Evolutionary conservation across 192 early-diverging fungal species (phyloP).

Genomic region (Geranomyces michiganensis): DNA sequence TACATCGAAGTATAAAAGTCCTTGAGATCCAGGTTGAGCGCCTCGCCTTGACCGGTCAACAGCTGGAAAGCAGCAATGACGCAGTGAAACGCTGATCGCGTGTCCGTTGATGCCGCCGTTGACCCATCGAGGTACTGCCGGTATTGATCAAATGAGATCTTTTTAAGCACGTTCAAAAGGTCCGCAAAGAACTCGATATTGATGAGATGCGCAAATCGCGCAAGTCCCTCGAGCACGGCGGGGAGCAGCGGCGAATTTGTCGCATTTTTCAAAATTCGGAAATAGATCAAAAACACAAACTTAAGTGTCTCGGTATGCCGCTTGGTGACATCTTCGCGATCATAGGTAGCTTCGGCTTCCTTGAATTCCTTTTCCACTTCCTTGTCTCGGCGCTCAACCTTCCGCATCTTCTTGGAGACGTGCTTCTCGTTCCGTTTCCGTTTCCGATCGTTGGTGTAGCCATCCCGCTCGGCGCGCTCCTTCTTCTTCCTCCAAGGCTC

Average conservation of each 20-base stretch:
- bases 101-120: conserved; percentile 44
- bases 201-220: conserved; percentile 92
- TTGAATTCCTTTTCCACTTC: conserved; percentile 79
- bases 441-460: conserved; percentile 40
- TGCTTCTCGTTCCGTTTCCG: conserved; percentile 54
- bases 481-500: conserved; percentile 25
- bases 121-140: conserved; percentile 53
- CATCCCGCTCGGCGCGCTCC: conserved; percentile 32
- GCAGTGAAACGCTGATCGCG: conserved; percentile 80
- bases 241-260: conserved; percentile 73
- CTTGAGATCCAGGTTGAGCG: conserved; percentile 87
- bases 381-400: conserved; percentile 71
- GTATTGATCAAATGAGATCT: conserved; percentile 71
- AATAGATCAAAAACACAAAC: conserved; percentile 91
- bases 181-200: conserved; percentile 95
- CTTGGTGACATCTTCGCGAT: conserved; percentile 79
- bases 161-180: conserved; percentile 80
- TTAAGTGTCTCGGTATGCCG: conserved; percentile 92
- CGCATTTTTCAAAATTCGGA: conserved; percentile 89
- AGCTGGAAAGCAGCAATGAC: conserved; percentile 88
- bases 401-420: conserved; percentile 59
- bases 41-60: conserved; percentile 88
- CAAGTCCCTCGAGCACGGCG: conserved; percentile 77
- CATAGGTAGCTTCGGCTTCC: conserved; percentile 88
- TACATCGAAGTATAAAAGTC: conserved; percentile 91